Evolutionary conservation across 768 basidiomycete species (phyloP), one percentile per base, ranked within the genome.

Genomic region (Phallus indusiatus): DNA sequence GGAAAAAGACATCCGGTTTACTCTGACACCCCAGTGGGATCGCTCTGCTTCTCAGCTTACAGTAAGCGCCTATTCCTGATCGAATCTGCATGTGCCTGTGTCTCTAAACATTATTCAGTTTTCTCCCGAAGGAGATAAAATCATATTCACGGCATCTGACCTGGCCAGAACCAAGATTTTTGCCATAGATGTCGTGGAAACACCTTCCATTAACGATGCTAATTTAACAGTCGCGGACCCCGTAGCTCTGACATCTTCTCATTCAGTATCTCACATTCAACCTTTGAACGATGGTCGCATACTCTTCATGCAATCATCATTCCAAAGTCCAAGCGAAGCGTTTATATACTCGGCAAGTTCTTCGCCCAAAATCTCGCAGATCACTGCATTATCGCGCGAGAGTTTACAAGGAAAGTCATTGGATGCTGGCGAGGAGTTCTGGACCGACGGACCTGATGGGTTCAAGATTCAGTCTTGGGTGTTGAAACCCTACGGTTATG

Each of bases 21-120:
- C 85, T 0, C 72, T 92, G 54, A 90, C 90, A 0, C 84, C 90
- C 64, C 67, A 76, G 42, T 98, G 94, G 94, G 92, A 96, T 68
- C 81, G 89, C 22, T 89, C 88, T 34, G 83, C 88, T 0, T 78
- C 75, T 63, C 68, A 77, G 34, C 67, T 90, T 18, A 75, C 77
- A 33, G 86, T 88, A 69, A 64, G 84, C 42, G 47, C 4, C n/a
- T 33, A 9, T 20, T 46, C 22, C 54, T 47, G n/a, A 35, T 51
- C 11, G 52, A 54, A 3, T 51, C 16, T 60, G 55, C 52, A 55
- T 53, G 47, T 35, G 16, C 58, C 49, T 22, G 66, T 66, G 53
- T 35, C 64, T 3, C 18, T 51, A 21, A 58, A n/a, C 16, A 12
- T 0, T 22, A 47, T 46, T 1, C 53, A 92, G 90, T 94, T 91